Percentiles rank a stretch among this genome's conserved stretches.
Conservation (phyloP, 2,329 filamentous ascomycete species). For the Clonostachys byssicola region DNA sequence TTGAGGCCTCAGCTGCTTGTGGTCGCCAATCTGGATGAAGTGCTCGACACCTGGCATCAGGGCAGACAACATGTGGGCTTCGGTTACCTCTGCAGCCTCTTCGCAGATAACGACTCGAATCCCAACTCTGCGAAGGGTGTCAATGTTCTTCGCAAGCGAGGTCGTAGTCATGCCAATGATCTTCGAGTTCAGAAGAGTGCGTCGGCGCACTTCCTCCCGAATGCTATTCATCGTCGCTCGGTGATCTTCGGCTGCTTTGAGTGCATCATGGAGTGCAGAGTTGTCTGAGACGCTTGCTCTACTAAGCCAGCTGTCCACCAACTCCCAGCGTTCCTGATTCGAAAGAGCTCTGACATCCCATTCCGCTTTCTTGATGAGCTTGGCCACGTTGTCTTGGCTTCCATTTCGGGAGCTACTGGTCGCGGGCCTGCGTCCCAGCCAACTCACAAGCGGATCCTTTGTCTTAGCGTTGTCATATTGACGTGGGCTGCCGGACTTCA, state of each 20-base stretch:
- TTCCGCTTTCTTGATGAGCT: no score
- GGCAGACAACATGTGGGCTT: constrained; percentile 56
- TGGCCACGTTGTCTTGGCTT: no score
- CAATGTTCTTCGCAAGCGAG: constrained; percentile 48
- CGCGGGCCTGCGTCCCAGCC: no score
- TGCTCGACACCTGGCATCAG: constrained; percentile 58
- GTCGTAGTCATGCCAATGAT: constrained; percentile 59
- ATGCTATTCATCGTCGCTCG: background rate
- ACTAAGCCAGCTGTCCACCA: no score
- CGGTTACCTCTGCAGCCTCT: constrained; percentile 66
- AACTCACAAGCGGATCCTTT: no score
- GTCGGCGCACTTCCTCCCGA: constrained; percentile 21
- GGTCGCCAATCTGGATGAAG: constrained; percentile 59
- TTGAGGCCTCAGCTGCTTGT: constrained; percentile 55
- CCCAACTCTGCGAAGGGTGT: constrained; percentile 39
- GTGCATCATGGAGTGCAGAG: no score
- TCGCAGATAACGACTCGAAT: constrained; percentile 62
- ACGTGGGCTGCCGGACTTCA: no score
- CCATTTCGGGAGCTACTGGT: no score
- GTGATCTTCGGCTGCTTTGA: background rate
- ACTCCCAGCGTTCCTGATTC: no score
- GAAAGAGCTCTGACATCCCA: no score
- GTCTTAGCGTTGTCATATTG: no score
- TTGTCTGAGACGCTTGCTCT: no score
- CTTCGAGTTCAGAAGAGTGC: constrained; percentile 28